A percentile compares a stretch with the other conserved stretches of the same genome.
phyloP scores from a whole-genome alignment of 352 stramenopile species.

The Pythium aquatile region DNA sequence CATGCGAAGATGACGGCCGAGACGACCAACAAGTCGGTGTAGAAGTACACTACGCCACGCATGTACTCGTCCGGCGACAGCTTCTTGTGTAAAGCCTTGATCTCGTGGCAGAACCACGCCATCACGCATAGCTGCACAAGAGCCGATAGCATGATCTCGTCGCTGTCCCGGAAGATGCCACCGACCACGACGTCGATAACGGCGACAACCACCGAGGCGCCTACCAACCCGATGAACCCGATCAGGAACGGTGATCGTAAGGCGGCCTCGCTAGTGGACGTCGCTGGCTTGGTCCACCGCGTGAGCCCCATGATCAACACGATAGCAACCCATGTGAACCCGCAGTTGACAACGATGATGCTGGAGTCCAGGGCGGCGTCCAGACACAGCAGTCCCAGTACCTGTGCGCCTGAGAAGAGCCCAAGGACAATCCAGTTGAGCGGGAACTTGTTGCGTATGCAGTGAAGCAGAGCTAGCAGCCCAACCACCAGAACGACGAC shows the following conservation, averaged over 20 bases:
- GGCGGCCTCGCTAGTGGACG: too few relatives aligned
- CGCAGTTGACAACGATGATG: conserved; percentile 22
- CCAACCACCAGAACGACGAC: conserved; percentile 3
- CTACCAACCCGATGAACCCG: background rate
- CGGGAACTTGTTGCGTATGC: conserved; percentile 19
- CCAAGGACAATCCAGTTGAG: conserved; percentile 26
- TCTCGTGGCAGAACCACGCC: conserved; percentile 27
- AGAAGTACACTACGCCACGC: conserved; percentile 51
- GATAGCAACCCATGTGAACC: conserved; percentile 25
- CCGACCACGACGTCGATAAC: background rate
- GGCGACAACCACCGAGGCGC: background rate
- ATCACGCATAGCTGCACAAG: conserved; percentile 23
- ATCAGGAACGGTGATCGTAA: background rate
- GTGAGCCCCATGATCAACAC: conserved; percentile 25
- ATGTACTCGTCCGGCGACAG: conserved; percentile 37
- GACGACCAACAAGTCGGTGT: conserved; percentile 30
- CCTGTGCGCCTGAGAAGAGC: conserved; percentile 26
- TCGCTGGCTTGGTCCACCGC: conserved; percentile 2
- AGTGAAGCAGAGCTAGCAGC: conserved; percentile 23
- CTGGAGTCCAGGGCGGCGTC: conserved; percentile 26
- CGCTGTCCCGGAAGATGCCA: background rate
- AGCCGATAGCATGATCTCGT: conserved; percentile 9
- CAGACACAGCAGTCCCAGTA: conserved; percentile 10
- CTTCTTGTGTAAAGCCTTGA: conserved; percentile 18
- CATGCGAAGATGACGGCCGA: too few relatives aligned